Evolutionary conservation across 106 monocot species (phyloP), one percentile per base, ranked within the genome.

Genomic region (Dioscorea alata): DNA sequence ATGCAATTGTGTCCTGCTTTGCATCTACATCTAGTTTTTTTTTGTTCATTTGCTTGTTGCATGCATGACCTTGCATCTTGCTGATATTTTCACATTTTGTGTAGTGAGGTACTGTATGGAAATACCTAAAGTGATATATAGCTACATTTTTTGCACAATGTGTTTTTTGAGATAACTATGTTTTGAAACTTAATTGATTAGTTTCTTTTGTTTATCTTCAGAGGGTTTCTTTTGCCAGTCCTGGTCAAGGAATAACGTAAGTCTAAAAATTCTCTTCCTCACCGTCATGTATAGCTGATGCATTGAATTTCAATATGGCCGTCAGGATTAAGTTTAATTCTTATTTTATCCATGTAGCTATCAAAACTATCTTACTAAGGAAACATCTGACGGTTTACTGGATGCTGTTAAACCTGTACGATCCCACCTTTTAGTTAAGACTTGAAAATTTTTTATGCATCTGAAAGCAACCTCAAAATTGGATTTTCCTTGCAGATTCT

Each of bases 331-430:
- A 2, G 17, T 57, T 63, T 21, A 19, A 20, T 28, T 48, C 12
- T 65, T 19, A 68, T 33, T 69, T 65, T 25, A 20, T 70, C 53
- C 12, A 35, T 87, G 68, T 49, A 95, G 94, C 28, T 92, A 92
- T 72, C 97, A 99, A 69, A 99, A 99, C 73, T 92, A 99, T 73
- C 83, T 99, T 17, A 90, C 67, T 48, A 78, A 87, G 66, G 83
- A 99, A 69, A 87, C 92, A 71, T 92, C 97, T 33, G 76, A 67
- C 64, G 75, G 57, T 57, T 83, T 99, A 58, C 49, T 99, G 77
- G 68, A 79, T 48, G 66, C 79, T 4, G 74, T 90, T 23, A 84
- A 70, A 74, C 97, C 97, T 49, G 97, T 99, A 90, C 81, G 79
- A 6, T 72, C 62, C 18, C 62, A 0, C 23, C 48, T 68, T 22